Conservation (phyloP, 176 grass and related monocot species). For the Hyparrhenia diplandra region DNA sequence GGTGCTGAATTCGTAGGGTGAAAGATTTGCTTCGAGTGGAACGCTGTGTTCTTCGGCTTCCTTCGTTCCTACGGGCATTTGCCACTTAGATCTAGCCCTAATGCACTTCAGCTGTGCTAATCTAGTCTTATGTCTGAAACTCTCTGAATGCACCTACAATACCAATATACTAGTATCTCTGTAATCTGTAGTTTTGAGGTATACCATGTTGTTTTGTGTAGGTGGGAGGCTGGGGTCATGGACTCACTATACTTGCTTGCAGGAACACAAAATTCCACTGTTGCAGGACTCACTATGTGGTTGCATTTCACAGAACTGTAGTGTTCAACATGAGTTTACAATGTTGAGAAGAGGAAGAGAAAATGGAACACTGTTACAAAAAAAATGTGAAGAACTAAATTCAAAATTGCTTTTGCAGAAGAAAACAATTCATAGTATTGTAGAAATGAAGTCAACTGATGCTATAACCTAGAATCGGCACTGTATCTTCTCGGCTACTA, state of each 20-base stretch:
- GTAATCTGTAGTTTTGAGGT: background rate
- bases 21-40: background rate
- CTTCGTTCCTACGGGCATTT: background rate
- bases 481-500: background rate
- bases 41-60: background rate
- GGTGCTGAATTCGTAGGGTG: too few species aligned
- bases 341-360: background rate
- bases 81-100: background rate
- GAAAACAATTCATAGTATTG: slow-evolving; percentile 2
- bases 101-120: too few species aligned
- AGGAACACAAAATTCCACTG: background rate
- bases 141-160: background rate
- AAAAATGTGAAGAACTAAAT: background rate
- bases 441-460: slow-evolving; percentile 12
- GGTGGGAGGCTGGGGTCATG: background rate
- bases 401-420: slow-evolving; percentile 6
- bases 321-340: background rate
- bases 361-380: background rate
- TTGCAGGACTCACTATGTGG: background rate
- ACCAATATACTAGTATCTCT: background rate
- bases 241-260: background rate
- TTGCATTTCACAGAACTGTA: background rate
- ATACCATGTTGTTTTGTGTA: background rate
- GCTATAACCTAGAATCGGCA: slow-evolving; percentile 17
- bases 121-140: too few species aligned